phyloP scores from a whole-genome alignment of 228 moss, liverwort and hornwort species.

The Sphagnum fallax region DNA sequence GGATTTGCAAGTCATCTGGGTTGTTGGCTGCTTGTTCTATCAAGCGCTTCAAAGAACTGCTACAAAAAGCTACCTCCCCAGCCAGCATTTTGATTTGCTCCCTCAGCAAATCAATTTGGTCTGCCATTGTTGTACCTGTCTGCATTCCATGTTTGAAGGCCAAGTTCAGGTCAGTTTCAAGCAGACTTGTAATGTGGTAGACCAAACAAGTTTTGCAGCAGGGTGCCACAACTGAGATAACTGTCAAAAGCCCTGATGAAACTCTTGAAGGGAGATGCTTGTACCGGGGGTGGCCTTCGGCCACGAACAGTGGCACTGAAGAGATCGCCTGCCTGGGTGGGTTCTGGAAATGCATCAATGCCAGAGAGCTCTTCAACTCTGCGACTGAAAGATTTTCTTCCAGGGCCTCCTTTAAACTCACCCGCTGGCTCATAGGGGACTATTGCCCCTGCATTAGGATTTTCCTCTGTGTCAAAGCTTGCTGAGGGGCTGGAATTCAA shows the following conservation, averaged over 20 bases:
- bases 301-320: slow-evolving; percentile 91
- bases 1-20: slow-evolving; percentile 67
- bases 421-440: slow-evolving; percentile 48
- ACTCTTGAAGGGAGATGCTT: too few species aligned
- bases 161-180: not conserved
- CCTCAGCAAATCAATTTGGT: slow-evolving; percentile 89
- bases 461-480: slow-evolving; percentile 75
- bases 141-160: slow-evolving; percentile 14
- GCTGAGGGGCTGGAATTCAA: slow-evolving; percentile 66
- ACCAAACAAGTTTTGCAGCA: too few species aligned
- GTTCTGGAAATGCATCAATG: slow-evolving; percentile 66
- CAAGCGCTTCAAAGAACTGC: slow-evolving; percentile 87
- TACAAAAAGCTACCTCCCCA: slow-evolving; percentile 93
- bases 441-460: slow-evolving; percentile 62
- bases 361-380: slow-evolving; percentile 69
- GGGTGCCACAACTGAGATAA: too few species aligned
- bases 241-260: too few species aligned
- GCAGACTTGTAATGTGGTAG: too few species aligned
- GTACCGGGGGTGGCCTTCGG: slow-evolving; percentile 81
- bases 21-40: slow-evolving; percentile 74
- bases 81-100: slow-evolving; percentile 95
- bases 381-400: slow-evolving; percentile 86
- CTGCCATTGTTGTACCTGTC: slow-evolving; percentile 95
- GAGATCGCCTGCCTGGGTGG: slow-evolving; percentile 95
- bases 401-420: slow-evolving; percentile 57